Evolutionary conservation across 208 protist genomes (phyloP).

Genomic region (Leptomonas pyrrhocoris): DNA sequence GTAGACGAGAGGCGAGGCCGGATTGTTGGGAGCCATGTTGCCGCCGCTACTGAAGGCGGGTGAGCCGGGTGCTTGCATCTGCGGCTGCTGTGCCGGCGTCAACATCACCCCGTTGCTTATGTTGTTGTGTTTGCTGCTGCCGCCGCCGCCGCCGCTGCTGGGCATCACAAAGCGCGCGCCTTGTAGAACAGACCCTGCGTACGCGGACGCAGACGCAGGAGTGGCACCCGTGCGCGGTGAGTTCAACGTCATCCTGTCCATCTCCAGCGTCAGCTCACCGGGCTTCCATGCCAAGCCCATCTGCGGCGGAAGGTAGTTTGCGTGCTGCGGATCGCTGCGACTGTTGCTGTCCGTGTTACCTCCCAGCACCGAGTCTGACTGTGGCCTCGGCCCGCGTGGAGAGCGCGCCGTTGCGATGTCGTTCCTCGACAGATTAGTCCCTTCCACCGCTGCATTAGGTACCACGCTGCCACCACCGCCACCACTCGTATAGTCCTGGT

Average conservation of each 20-base stretch:
- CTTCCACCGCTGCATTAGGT: too few species aligned
- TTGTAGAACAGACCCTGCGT: neutral
- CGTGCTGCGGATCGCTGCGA: slow-evolving; percentile 1
- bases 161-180: neutral
- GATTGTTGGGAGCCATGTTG: neutral
- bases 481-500: too few species aligned
- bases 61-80: neutral
- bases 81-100: slow-evolving; percentile 6
- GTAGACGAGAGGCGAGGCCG: slow-evolving; percentile 4
- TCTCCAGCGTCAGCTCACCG: slow-evolving; percentile 25
- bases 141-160: slow-evolving; percentile 1
- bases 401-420: neutral
- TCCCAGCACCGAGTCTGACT: neutral
- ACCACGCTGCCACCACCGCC: too few species aligned
- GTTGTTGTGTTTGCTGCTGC: slow-evolving; percentile 5
- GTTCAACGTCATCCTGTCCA: slow-evolving; percentile 14
- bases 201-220: neutral
- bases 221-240: neutral
- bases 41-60: neutral
- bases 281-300: neutral
- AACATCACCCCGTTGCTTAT: neutral
- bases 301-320: neutral
- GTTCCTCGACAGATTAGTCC: too few species aligned
- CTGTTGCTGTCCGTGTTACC: slow-evolving; percentile 10
- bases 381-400: slow-evolving; percentile 1